Conservation (phyloP, 176 grass and related monocot species). For the Guadua angustifolia region DNA sequence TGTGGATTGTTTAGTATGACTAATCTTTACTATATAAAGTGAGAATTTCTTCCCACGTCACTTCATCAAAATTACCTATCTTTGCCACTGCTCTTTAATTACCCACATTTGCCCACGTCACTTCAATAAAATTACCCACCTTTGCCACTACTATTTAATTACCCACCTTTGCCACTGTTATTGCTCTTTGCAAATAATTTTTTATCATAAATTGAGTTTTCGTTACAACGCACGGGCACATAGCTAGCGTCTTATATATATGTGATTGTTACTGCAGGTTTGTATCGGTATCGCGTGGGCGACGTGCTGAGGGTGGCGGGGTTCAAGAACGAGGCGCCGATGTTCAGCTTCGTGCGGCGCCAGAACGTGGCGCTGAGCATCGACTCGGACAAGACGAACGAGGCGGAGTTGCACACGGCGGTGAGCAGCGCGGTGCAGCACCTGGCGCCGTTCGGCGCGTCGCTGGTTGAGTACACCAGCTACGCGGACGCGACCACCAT, state of each 20-base stretch:
- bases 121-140: too few relatives aligned
- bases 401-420: conserved; percentile 89
- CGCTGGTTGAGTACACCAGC: conserved; percentile 90
- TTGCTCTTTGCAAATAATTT: too few relatives aligned
- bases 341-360: conserved; percentile 83
- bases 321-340: conserved; percentile 93
- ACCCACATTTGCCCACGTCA: too few relatives aligned
- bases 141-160: too few relatives aligned
- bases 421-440: conserved; percentile 71
- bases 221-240: too few relatives aligned
- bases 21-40: too few relatives aligned
- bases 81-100: too few relatives aligned
- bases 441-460: conserved; percentile 75
- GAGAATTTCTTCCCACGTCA: too few relatives aligned
- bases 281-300: conserved; percentile 94
- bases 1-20: background rate
- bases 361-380: conserved; percentile 95
- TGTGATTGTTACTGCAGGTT: conserved; percentile 51
- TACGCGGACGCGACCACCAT: conserved; percentile 75
- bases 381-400: conserved; percentile 97
- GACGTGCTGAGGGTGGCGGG: conserved; percentile 85
- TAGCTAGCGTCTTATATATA: too few relatives aligned
- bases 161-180: too few relatives aligned
- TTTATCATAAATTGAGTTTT: too few relatives aligned
- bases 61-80: too few relatives aligned